Conservation (phyloP, 192 early-diverging fungal genomes). For the Chytriomyces hyalinus region DNA sequence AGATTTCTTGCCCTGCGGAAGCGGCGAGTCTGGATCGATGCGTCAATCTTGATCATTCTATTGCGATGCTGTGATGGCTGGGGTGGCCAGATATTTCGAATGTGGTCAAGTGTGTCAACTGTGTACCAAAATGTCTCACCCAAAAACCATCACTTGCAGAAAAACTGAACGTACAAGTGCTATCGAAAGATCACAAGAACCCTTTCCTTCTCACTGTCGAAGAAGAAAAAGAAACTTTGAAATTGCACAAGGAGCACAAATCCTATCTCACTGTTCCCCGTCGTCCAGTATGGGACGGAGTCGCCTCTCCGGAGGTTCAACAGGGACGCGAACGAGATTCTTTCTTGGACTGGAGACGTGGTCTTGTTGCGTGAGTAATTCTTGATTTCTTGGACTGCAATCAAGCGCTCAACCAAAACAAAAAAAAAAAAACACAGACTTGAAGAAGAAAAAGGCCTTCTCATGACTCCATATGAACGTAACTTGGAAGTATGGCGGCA, state of each 20-base stretch:
- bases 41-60: no score
- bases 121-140: no score
- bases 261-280: constrained; percentile 83
- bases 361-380: constrained; percentile 67
- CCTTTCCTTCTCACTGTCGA: constrained; percentile 81
- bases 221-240: constrained; percentile 77
- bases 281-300: constrained; percentile 84
- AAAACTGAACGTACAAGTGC: constrained; percentile 83
- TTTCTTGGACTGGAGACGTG: constrained; percentile 93
- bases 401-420: no score
- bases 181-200: constrained; percentile 71
- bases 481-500: constrained; percentile 99
- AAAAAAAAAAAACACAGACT: constrained; percentile 50
- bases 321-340: constrained; percentile 80
- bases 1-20: no score
- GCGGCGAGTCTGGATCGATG: no score
- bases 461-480: constrained; percentile 97
- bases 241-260: constrained; percentile 77
- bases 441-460: constrained; percentile 89
- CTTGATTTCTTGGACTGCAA: background rate
- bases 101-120: no score
- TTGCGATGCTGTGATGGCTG: no score
- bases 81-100: no score
- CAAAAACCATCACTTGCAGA: constrained; percentile 46
- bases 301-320: constrained; percentile 81